Conservation (phyloP, 306 rosid genomes). For the Quercus aquifolioides region DNA sequence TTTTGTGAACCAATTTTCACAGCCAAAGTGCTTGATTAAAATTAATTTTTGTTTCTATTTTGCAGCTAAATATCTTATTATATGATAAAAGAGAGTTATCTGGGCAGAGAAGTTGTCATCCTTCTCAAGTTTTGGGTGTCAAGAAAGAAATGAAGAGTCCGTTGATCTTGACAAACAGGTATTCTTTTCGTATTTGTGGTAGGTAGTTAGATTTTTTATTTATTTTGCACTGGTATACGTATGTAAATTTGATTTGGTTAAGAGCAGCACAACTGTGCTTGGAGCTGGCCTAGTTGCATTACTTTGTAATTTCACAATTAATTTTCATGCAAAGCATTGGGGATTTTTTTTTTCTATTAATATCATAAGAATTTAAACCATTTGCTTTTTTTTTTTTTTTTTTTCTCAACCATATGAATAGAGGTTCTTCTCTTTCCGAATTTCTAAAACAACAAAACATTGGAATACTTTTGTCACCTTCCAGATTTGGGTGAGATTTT, state of each 20-base stretch:
- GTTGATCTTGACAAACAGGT: constrained; percentile 49
- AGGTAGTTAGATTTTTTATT: constrained; percentile 5
- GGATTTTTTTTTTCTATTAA: background rate
- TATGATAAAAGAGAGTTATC: constrained; percentile 74
- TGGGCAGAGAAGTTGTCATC: constrained; percentile 73
- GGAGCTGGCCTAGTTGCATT: constrained; percentile 2
- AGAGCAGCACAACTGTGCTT: constrained; percentile 4
- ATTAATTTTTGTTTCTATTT: constrained; percentile 28
- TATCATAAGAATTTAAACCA: background rate
- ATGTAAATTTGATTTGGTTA: background rate
- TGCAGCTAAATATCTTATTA: constrained; percentile 62
- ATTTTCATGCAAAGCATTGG: background rate
- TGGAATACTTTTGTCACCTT: background rate
- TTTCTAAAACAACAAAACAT: background rate
- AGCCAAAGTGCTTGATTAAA: constrained; percentile 15
- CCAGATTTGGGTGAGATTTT: background rate
- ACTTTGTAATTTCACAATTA: constrained; percentile 14
- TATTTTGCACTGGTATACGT: background rate
- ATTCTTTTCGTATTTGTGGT: constrained; percentile 14
- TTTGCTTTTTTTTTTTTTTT: background rate
- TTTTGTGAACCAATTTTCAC: constrained; percentile 10
- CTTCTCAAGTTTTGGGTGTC: constrained; percentile 63
- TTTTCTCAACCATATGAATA: background rate
- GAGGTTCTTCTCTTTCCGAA: background rate
- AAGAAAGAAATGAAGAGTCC: constrained; percentile 40